A percentile compares a stretch with the other conserved stretches of the same genome.
These are phyloP conservation scores for Cadophora malorum DNA, from an alignment of 2,329 filamentous ascomycete species.

Conservation along the genomic window DNA sequence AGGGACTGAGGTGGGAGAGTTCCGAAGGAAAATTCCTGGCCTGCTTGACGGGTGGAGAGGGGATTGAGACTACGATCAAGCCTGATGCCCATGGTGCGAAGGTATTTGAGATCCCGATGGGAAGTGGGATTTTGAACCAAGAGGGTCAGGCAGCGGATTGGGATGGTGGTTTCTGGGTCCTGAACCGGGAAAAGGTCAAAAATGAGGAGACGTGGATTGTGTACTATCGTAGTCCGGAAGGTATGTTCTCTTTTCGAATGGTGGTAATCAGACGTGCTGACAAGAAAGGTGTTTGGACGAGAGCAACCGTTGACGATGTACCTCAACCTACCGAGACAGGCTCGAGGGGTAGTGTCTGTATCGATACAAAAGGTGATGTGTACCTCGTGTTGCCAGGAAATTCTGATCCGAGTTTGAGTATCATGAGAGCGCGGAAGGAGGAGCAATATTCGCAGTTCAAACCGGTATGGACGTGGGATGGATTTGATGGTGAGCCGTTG, in stretches of 20 bases:
- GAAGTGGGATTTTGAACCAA: constrained; percentile 40
- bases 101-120: constrained; percentile 40
- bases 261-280: constrained; percentile 11
- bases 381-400: constrained; percentile 39
- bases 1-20: constrained; percentile 36
- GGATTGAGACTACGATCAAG: constrained; percentile 28
- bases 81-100: constrained; percentile 29
- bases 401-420: constrained; percentile 35
- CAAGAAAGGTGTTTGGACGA: constrained; percentile 35
- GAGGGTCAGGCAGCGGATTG: constrained; percentile 37
- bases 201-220: constrained; percentile 36
- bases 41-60: constrained; percentile 10
- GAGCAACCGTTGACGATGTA: constrained; percentile 19
- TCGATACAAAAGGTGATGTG: constrained; percentile 31
- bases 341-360: constrained; percentile 35
- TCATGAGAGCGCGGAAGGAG: constrained; percentile 27
- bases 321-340: constrained; percentile 37
- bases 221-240: constrained; percentile 32
- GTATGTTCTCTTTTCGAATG: constrained; percentile 20
- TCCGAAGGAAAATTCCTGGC: constrained; percentile 32
- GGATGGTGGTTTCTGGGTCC: constrained; percentile 37
- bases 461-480: constrained; percentile 33
- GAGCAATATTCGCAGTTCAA: constrained; percentile 25
- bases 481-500: constrained; percentile 40
- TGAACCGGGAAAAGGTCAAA: constrained; percentile 35